Base-by-base conservation (phyloP, 2,329 filamentous ascomycete genomes). In the Trichoderma gracile region DNA sequence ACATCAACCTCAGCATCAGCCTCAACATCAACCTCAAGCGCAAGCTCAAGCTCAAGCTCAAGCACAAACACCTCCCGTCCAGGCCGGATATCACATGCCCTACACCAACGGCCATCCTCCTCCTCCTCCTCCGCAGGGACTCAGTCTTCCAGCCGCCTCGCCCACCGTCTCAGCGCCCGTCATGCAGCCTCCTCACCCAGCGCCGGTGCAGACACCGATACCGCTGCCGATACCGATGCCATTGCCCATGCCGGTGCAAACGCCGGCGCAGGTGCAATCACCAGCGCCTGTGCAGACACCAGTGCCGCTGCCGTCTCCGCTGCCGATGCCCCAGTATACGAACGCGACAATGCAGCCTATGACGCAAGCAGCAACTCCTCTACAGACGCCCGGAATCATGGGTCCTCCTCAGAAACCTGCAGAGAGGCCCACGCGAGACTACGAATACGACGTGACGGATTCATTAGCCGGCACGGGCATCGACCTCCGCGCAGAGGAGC, bases 401-500 rank as follows among this genome's bases (percentile, higher is more conserved):
- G 84, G 82, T 0, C 86, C 79, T 66, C 86, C 84, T 71, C 87
- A 83, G 71, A 86, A 84, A 71, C 86, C 81, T 65, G 81, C 81
- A 19, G 89, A 90, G 64, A 81, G 82, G 68, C 84, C 86, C 49
- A 82, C 84, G 14, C 92, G 87, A 68, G 82, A 84, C 62, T 81
- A 82, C 63, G 80, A 85, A 64, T 87, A 93, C 70, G 92, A 96
- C 71, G 84, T 93, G 52, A 91, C 89, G 68, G 93, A 97, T 78
- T 90, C 93, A 57, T 78, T 97, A 62, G 89, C 89, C 19, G 91
- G 90, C 19, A 94, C 92, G 17, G 93, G 92, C 56, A 92, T 97
- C 68, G 91, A 97, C 78, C 78, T 97, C 53, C 88, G 89, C 65
- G 92, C 92, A 68, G 93, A 97, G 75, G 92, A 96, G 72, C 91